Percentiles rank a stretch among this genome's conserved stretches.
Evolutionary conservation across 176 grass and related monocot genomes (phyloP).

Genomic region (Chloris gayana): DNA sequence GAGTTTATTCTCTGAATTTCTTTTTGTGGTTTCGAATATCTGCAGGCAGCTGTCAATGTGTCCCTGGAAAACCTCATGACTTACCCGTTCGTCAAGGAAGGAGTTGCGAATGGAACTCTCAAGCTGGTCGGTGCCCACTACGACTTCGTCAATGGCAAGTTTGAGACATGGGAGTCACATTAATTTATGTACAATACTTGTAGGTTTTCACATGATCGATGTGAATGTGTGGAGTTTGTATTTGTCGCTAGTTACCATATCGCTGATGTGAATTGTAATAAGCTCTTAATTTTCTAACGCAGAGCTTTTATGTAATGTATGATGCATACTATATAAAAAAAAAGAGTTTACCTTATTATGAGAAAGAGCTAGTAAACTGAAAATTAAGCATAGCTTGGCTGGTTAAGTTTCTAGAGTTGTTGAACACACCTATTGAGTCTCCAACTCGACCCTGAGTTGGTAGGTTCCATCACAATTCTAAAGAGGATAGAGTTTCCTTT

Average conservation of each 20-base stretch:
- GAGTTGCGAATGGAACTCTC: slow-evolving; percentile 56
- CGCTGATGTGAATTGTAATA: background rate
- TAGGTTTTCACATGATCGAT: background rate
- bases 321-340: slow-evolving; percentile 17
- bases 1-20: background rate
- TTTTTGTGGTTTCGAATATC: background rate
- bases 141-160: slow-evolving; percentile 75
- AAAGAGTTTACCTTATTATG: too few relatives aligned
- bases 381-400: too few relatives aligned
- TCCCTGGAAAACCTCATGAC: slow-evolving; percentile 69
- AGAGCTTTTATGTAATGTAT: slow-evolving; percentile 16
- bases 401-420: too few relatives aligned
- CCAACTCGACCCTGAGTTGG: too few relatives aligned
- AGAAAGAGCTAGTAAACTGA: too few relatives aligned
- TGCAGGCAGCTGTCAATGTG: slow-evolving; percentile 70
- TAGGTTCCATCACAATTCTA: too few relatives aligned
- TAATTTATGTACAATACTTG: background rate
- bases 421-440: too few relatives aligned
- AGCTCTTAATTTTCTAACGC: background rate
- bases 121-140: slow-evolving; percentile 77
- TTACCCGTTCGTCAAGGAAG: slow-evolving; percentile 83
- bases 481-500: too few relatives aligned
- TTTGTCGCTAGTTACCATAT: background rate
- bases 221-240: background rate
- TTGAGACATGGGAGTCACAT: slow-evolving; percentile 53